Percentiles rank a stretch among this genome's conserved stretches.
Conservation (phyloP, 177 flowering plant genomes). For the Vitis hybrid region DNA sequence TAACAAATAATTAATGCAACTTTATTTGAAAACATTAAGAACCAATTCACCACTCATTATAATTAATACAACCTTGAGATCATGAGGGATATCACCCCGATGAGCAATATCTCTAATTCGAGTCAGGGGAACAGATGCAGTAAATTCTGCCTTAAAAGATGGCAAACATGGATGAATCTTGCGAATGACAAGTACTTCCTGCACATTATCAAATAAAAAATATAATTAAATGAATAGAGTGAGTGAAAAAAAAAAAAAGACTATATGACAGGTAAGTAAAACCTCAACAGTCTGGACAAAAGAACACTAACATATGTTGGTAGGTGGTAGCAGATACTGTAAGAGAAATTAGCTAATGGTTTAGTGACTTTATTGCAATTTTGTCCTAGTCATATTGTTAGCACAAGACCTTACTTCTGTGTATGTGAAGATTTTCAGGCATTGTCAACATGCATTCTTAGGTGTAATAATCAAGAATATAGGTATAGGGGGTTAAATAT, state of each 20-base stretch:
- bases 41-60: background rate
- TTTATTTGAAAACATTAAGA: conserved; percentile 2
- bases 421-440: no score
- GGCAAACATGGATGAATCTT: conserved; percentile 95
- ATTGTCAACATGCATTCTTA: no score
- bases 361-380: no score
- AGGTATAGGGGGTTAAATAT: no score
- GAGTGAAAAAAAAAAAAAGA: background rate
- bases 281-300: no score
- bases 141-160: conserved; percentile 94
- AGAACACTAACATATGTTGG: no score
- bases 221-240: background rate
- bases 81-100: conserved; percentile 89
- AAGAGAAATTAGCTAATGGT: no score
- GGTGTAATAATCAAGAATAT: no score
- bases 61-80: conserved; percentile 67
- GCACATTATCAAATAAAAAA: conserved; percentile 20
- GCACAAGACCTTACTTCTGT: no score
- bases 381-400: no score
- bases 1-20: conserved; percentile 7
- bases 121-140: conserved; percentile 95
- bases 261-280: no score
- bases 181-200: conserved; percentile 83
- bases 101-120: conserved; percentile 98
- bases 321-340: no score